These are phyloP conservation scores for Diplodia sapinea DNA, from an alignment of 2,329 filamentous ascomycete genomes.

Conservation along the genomic window DNA sequence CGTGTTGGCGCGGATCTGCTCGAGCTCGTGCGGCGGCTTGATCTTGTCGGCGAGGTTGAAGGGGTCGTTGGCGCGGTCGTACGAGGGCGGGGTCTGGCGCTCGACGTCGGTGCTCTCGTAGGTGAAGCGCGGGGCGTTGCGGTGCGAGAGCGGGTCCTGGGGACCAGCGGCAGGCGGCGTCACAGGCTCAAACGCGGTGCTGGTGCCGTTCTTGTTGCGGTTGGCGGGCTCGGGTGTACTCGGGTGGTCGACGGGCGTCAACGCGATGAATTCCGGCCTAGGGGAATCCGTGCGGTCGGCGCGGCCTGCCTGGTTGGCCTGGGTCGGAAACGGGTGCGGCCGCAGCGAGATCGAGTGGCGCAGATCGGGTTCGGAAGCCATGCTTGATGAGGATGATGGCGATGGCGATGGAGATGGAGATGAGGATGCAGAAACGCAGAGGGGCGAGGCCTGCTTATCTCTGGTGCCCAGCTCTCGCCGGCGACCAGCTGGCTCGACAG, in stretches of 20 bases:
- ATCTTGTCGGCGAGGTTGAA: conserved; percentile 77
- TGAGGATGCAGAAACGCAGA: not conserved
- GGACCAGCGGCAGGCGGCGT: conserved; percentile 37
- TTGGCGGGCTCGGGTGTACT: conserved; percentile 35
- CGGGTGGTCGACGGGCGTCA: conserved; percentile 38
- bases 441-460: not conserved
- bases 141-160: conserved; percentile 46
- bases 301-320: conserved; percentile 41
- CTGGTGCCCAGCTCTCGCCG: not conserved
- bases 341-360: conserved; percentile 56
- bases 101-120: conserved; percentile 50
- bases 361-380: conserved; percentile 53
- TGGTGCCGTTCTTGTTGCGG: conserved; percentile 41
- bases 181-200: conserved; percentile 49
- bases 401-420: not conserved
- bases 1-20: conserved; percentile 78
- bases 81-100: conserved; percentile 60
- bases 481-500: not conserved
- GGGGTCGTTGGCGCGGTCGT: conserved; percentile 74
- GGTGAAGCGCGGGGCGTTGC: conserved; percentile 41
- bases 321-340: conserved; percentile 53
- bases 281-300: conserved; percentile 17
- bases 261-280: conserved; percentile 32
- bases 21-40: conserved; percentile 78
- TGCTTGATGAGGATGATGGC: conserved; percentile 30